phyloP scores from a whole-genome alignment of 345 rosid species.

The Rhodamnia argentea region DNA sequence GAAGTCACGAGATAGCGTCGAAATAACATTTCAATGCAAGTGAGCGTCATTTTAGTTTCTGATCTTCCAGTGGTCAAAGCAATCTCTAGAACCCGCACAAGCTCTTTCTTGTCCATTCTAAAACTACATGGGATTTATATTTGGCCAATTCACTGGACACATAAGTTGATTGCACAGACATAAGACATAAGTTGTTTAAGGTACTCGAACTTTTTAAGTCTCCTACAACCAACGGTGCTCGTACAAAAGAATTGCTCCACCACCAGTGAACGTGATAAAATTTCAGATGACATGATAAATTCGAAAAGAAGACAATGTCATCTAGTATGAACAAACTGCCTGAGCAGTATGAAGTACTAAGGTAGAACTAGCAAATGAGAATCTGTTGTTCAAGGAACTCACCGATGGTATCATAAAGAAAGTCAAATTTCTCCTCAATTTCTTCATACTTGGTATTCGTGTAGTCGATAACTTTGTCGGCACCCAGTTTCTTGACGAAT shows the following conservation, averaged over 20 bases:
- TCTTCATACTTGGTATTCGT: conserved; percentile 18
- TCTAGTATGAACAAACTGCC: background rate
- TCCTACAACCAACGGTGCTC: background rate
- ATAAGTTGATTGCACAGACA: background rate
- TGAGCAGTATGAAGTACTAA: background rate
- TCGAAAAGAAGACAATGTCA: background rate
- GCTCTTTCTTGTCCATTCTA: background rate
- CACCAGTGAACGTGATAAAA: background rate
- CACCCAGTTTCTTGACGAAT: conserved; percentile 28
- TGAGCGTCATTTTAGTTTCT: background rate
- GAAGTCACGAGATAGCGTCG: background rate
- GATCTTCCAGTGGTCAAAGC: background rate
- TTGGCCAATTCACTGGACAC: background rate
- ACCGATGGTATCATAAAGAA: conserved; percentile 36
- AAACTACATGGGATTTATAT: background rate
- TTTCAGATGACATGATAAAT: background rate
- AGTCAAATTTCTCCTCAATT: conserved; percentile 24
- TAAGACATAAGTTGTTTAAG: background rate
- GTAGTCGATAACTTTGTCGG: conserved; percentile 28
- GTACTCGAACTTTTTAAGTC: background rate
- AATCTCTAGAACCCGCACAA: background rate
- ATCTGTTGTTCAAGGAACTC: background rate
- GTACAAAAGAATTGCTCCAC: background rate
- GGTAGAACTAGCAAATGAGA: background rate
- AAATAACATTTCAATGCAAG: background rate